These are phyloP conservation scores for Conticribra guillardii DNA, from an alignment of 108 stramenopile species.

Conservation along the genomic window DNA sequence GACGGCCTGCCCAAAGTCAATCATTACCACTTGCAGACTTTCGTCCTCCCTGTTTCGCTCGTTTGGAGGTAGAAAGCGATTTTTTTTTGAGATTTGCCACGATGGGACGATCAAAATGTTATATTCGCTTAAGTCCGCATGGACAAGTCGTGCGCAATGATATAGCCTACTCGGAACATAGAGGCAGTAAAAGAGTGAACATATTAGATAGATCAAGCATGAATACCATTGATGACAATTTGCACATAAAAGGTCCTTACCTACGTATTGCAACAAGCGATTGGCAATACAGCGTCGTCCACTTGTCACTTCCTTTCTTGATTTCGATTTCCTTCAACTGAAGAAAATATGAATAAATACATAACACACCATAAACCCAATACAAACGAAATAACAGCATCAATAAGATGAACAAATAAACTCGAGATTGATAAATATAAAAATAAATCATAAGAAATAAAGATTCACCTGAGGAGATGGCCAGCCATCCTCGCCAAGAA, in stretches of 20 bases:
- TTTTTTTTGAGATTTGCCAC: constrained; percentile 37
- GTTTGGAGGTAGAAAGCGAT: background rate
- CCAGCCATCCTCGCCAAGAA: constrained; percentile 85
- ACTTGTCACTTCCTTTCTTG: constrained; percentile 63
- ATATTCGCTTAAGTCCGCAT: constrained; percentile 85
- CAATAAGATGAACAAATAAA: too few relatives aligned
- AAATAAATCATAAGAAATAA: too few relatives aligned
- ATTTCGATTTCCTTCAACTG: constrained; percentile 72
- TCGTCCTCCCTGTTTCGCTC: constrained; percentile 34
- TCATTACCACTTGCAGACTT: constrained; percentile 67
- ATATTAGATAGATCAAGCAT: background rate
- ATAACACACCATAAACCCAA: too few relatives aligned
- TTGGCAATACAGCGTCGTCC: constrained; percentile 71
- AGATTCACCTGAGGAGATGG: constrained; percentile 84
- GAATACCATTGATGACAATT: background rate
- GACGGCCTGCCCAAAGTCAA: constrained; percentile 88
- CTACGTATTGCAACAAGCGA: constrained; percentile 65
- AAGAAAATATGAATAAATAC: too few relatives aligned
- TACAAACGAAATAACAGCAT: too few relatives aligned
- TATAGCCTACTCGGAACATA: constrained; percentile 44
- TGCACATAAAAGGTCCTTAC: constrained; percentile 27
- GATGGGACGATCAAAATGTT: constrained; percentile 77
- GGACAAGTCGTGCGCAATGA: constrained; percentile 63
- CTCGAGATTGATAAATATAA: too few relatives aligned
- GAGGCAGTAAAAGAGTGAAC: background rate